Evolutionary conservation across 352 stramenopile genomes (phyloP), one percentile per base, ranked within the genome.

Genomic region (Globisporangium perplexum): DNA sequence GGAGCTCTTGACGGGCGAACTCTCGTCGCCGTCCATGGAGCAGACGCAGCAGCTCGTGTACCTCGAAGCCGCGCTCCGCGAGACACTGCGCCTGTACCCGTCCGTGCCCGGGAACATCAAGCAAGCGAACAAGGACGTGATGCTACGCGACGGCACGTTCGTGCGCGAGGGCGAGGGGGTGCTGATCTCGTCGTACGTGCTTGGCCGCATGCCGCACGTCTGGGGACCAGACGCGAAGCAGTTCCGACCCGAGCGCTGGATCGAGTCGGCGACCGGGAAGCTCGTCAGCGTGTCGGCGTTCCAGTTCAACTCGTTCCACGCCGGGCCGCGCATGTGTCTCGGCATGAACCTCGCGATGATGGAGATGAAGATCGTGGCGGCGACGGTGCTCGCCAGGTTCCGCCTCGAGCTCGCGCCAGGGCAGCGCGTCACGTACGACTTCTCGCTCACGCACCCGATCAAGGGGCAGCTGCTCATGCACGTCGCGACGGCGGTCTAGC

Each of bases 361-460:
- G 2, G 78, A 95, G 68, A 89, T 93, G 65, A 92, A 93, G 68
- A 56, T 93, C 42, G 68, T 88, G 12, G 54, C 87, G 14, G 59
- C 68, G 3, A 63, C 65, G 5, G 46, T 96, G 24, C 38, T 96
- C 23, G 65, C 63, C 35, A 79, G 77, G 38, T 93, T 90, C 31
- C 52, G 74, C 22, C 50, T 94, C 14, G 28, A 72, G 23, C 39
- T 83, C 8, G 18, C 66, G 26, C 57, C 68, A 3, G 53, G 55
- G 0, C 54, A 83, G 38, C 20, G 57, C 0, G 50, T 83, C 44
- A 81, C 62, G 50, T 86, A 79, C 61, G 71, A 69, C 18, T 45
- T 69, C 18, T 88, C 74, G 22, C 41, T 86, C 28, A 82, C 77
- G 38, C 50, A 46, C 20, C 41, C 41, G 41, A 46, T 46, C 41